Base-by-base conservation (phyloP, 2,329 filamentous ascomycete species). In the Fusarium irregulare region DNA sequence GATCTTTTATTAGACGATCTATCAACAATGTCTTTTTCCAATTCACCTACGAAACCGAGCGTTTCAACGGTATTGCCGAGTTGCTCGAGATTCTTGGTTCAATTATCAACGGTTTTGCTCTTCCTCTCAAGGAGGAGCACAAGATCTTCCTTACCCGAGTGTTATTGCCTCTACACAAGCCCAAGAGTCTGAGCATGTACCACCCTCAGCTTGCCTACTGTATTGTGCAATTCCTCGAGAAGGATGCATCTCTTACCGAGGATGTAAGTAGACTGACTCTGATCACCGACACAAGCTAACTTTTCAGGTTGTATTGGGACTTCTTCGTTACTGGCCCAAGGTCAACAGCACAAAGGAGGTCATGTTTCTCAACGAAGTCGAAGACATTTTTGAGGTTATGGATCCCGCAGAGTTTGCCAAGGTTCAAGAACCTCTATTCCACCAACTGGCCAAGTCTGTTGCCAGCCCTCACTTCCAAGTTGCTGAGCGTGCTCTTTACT, bases 1-100 rank as follows among this genome's bases (percentile, higher is more conserved):
- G 96, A 65, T 98, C 96, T 30, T 99, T 97, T 81, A 99, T 99
- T 78, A 89, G 96, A 78, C 90, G 96, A 76, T 99, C 96, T 60
- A 99, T 99, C 87, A 99, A 99, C 88, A 98, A 99, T 77, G 96
- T 99, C 75, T 99, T 99, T 84, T 99, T 99, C 87, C 96, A 99
- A 79, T 99, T 99, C 81, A 94, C 94, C 65, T 99, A 99, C 80
- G 96, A 99, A 82, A 99, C 96, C 6, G 96, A 99, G 81, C 89
- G 96, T 63, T 98, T 99, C 84, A 99, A 99, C 76, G 96, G 96
- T 56, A 98, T 99, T 76, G 96, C 96, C 5, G 96, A 99, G 80
- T 85, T 99, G 30, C 87, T 99, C 37, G 96, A 99, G 80, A 99
- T 99, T 73, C 85, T 99, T 54, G 96, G 96, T 30, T 98, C 96